Evolutionary conservation across 179 eudicot species (phyloP).

Genomic region (Camellia oleifera): DNA sequence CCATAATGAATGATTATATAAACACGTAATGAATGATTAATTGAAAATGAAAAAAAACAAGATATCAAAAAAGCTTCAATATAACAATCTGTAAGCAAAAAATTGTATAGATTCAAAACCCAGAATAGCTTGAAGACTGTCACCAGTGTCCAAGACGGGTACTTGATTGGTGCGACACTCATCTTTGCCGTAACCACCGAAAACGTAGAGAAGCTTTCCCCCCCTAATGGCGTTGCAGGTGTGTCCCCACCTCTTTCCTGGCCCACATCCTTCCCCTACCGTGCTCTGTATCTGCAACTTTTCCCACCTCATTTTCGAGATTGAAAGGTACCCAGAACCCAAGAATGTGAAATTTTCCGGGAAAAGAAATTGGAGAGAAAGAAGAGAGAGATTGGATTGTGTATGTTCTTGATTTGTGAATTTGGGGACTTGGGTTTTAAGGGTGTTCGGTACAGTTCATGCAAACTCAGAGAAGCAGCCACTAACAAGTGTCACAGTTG

Average conservation of each 20-base stretch:
- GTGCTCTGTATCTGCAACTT: slow-evolving; percentile 37
- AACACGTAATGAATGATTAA: too few relatives aligned
- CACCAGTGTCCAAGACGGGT: slow-evolving; percentile 84
- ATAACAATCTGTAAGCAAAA: too few relatives aligned
- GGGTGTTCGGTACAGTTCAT: slow-evolving; percentile 13
- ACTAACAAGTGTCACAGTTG: slow-evolving; percentile 25
- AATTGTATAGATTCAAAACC: neutral
- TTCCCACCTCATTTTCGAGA: slow-evolving; percentile 72
- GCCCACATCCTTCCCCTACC: slow-evolving; percentile 37
- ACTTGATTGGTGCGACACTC: slow-evolving; percentile 77
- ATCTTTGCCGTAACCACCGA: slow-evolving; percentile 81
- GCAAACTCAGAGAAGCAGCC: slow-evolving; percentile 14
- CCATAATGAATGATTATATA: too few relatives aligned
- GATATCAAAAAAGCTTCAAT: too few relatives aligned
- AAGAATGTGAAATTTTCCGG: neutral
- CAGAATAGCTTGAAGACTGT: neutral
- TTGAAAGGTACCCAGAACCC: slow-evolving; percentile 11
- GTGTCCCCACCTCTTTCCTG: slow-evolving; percentile 98
- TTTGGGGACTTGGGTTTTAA: slow-evolving; percentile 1
- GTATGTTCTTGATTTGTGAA: neutral
- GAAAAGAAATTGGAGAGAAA: neutral
- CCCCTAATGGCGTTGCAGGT: slow-evolving; percentile 84
- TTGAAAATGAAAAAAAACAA: too few relatives aligned
- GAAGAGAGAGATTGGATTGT: neutral
- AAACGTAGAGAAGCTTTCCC: slow-evolving; percentile 75